Percentiles rank a stretch among this genome's conserved stretches.
phyloP scores from a whole-genome alignment of 2,329 filamentous ascomycete genomes.

The Teratosphaeria epicoccoides region DNA sequence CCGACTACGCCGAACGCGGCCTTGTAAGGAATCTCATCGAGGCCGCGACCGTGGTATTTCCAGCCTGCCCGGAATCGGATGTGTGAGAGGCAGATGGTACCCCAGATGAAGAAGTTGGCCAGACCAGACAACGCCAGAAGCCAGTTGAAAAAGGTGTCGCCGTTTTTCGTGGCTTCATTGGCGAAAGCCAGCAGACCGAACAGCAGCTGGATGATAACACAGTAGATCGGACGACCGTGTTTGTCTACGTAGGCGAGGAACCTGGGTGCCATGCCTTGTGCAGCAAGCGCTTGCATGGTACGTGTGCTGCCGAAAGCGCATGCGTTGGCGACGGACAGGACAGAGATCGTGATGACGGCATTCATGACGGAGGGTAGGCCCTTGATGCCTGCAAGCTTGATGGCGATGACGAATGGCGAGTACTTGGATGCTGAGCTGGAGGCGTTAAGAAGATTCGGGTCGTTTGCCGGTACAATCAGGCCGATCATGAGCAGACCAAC shows the following conservation, averaged over 20 bases:
- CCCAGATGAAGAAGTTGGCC: conserved; percentile 65
- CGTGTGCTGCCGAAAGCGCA: conserved; percentile 55
- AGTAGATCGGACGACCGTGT: conserved; percentile 67
- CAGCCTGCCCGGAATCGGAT: conserved; percentile 66
- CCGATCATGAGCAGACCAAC: conserved; percentile 25
- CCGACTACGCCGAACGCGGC: conserved; percentile 47
- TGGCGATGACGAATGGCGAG: conserved; percentile 60
- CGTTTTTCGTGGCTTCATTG: conserved; percentile 54
- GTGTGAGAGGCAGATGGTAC: conserved; percentile 57
- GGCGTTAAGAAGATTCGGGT: conserved; percentile 41
- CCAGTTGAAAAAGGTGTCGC: conserved; percentile 61
- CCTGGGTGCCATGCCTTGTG: conserved; percentile 46
- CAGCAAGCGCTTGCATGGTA: conserved; percentile 79
- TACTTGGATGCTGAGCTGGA: conserved; percentile 21
- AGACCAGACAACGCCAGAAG: conserved; percentile 64
- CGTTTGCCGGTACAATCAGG: conserved; percentile 24
- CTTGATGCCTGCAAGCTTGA: conserved; percentile 23
- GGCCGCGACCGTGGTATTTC: conserved; percentile 52
- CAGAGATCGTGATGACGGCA: conserved; percentile 38
- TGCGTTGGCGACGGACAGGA: conserved; percentile 47
- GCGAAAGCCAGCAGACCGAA: conserved; percentile 71
- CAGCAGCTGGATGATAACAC: conserved; percentile 52
- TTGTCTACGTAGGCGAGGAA: conserved; percentile 55
- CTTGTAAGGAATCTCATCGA: conserved; percentile 56
- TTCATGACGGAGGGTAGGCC: conserved; percentile 40